Evolutionary conservation across 345 rosid genomes (phyloP).

Genomic region (Dovyalis caffra): DNA sequence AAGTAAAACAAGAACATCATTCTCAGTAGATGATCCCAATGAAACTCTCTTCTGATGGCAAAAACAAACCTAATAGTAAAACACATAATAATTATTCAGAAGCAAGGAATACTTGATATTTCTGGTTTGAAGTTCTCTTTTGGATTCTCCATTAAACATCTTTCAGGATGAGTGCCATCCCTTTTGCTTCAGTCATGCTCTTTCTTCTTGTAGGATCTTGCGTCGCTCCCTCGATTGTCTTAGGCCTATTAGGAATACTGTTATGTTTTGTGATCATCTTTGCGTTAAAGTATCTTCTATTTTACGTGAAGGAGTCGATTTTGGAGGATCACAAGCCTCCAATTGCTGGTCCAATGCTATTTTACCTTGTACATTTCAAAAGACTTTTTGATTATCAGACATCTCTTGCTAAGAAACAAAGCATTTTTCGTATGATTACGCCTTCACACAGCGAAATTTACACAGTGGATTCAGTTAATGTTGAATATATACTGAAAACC

Average conservation of each 20-base stretch:
- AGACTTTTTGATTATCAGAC: conserved; percentile 38
- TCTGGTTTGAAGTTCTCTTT: background rate
- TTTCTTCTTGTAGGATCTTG: conserved; percentile 18
- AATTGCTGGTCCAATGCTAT: conserved; percentile 35
- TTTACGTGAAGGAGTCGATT: conserved; percentile 25
- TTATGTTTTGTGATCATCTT: conserved; percentile 1
- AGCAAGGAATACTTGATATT: background rate
- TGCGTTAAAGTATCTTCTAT: conserved; percentile 6
- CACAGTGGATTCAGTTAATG: conserved; percentile 38
- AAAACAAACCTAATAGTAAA: too few species aligned
- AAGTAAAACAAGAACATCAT: too few species aligned
- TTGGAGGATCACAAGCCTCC: conserved; percentile 34
- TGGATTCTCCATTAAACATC: background rate
- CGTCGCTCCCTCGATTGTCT: conserved; percentile 12
- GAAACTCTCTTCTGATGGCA: too few species aligned
- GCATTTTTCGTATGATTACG: conserved; percentile 27
- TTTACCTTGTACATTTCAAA: conserved; percentile 29
- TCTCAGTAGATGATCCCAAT: too few species aligned
- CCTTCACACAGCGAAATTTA: conserved; percentile 34
- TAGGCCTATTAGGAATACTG: conserved; percentile 17
- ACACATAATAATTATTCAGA: too few species aligned
- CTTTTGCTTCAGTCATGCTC: conserved; percentile 19
- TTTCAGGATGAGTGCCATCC: conserved; percentile 19
- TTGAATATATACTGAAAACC: conserved; percentile 44
- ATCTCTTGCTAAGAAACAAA: conserved; percentile 26